These are phyloP conservation scores for Yamadazyma ubonensis DNA, from an alignment of 805 yeast species.

Conservation along the genomic window DNA sequence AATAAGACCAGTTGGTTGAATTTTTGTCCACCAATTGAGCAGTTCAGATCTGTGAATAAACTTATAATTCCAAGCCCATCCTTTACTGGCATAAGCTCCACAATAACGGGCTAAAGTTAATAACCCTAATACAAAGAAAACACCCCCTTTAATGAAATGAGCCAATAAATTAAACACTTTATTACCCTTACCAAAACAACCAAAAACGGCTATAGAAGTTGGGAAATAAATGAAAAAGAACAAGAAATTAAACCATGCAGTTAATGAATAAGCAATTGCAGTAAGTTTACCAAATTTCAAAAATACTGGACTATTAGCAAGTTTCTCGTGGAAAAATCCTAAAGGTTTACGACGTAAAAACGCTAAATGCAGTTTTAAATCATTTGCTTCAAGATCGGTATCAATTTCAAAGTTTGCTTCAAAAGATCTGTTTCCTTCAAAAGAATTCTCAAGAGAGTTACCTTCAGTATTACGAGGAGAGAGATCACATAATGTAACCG, in stretches of 20 bases:
- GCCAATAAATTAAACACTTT: constrained; percentile 82
- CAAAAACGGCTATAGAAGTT: constrained; percentile 63
- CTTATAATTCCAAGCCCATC: constrained; percentile 86
- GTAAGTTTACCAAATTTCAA: constrained; percentile 27
- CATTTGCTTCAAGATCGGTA: constrained; percentile 16
- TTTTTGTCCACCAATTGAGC: constrained; percentile 29
- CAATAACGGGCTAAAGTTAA: constrained; percentile 82
- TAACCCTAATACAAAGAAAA: constrained; percentile 73
- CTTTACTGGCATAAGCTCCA: constrained; percentile 72
- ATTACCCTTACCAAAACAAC: constrained; percentile 63
- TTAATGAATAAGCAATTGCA: constrained; percentile 37
- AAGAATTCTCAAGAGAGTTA: constrained; percentile 11
- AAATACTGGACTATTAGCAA: neutral
- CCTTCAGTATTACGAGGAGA: constrained; percentile 20
- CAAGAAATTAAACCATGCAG: constrained; percentile 66
- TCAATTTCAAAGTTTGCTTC: constrained; percentile 3
- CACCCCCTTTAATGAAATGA: constrained; percentile 95
- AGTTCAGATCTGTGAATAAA: constrained; percentile 27
- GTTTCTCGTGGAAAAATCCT: neutral
- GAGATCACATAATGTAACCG: constrained; percentile 25
- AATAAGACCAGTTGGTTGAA: constrained; percentile 48
- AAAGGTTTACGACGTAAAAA: neutral
- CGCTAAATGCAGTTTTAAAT: constrained; percentile 2
- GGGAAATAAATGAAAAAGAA: constrained; percentile 59
- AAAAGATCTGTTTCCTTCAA: neutral